These are phyloP conservation scores for Verticillium dahliae DNA, from an alignment of 2,329 filamentous ascomycete genomes.

Conservation along the genomic window DNA sequence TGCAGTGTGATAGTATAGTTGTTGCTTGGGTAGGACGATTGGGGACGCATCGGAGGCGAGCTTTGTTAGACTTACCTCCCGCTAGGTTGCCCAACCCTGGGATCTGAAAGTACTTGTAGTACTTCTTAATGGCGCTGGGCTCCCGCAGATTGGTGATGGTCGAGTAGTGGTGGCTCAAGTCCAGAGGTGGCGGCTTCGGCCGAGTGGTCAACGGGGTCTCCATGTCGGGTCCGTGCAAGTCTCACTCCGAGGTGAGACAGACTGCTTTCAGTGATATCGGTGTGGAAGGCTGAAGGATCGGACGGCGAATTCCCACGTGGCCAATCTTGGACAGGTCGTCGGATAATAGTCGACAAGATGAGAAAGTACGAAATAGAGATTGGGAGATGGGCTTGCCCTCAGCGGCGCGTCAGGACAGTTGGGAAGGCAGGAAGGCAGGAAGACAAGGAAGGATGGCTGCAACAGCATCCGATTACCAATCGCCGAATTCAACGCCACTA, in stretches of 20 bases:
- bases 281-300: not conserved
- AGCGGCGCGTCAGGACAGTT: too few relatives aligned
- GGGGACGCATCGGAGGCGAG: not conserved
- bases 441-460: too few relatives aligned
- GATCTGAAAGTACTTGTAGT: constrained; percentile 77
- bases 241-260: not conserved
- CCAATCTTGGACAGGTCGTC: not conserved
- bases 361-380: not conserved
- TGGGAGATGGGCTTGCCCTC: not conserved
- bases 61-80: constrained; percentile 41
- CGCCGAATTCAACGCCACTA: not conserved
- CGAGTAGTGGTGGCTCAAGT: constrained; percentile 76
- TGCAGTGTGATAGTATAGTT: not conserved
- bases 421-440: too few relatives aligned
- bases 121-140: constrained; percentile 65
- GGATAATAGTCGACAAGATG: not conserved
- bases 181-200: constrained; percentile 42
- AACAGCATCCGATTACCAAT: not conserved
- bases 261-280: not conserved
- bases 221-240: not conserved
- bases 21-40: not conserved
- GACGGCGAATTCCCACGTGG: not conserved
- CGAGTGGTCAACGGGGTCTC: not conserved
- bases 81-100: constrained; percentile 57
- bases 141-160: constrained; percentile 57